Evolutionary conservation across 2,329 filamentous ascomycete genomes (phyloP), one percentile per base, ranked within the genome.

Genomic region (Penicillium concentricum): DNA sequence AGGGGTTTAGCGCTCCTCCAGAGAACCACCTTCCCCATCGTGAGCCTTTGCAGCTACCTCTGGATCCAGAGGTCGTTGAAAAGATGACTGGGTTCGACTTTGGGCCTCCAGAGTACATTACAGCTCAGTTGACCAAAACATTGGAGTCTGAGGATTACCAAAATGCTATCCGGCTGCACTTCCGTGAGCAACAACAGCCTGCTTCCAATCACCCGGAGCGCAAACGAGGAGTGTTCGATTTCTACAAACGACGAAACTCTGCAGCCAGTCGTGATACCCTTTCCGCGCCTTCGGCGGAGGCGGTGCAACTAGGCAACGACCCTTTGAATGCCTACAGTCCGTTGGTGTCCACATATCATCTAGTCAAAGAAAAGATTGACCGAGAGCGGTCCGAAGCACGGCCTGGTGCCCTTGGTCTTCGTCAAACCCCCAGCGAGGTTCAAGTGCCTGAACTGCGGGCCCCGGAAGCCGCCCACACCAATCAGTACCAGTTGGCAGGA

Each of bases 21-120:
- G 94, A 97, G 60, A 99, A 97, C 68, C 91, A 90, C 62, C 80
- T 99, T 2, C 92, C 92, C 4, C 76, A 79, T 32, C 88, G 94
- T 47, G 93, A 96, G 66, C 91, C 94, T 2, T 75, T 97, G n/a
- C 84, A 89, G 37, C 79, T 95, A 15, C 92, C 93, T 6, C 78
- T 99, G 10, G 93, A 97, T 69, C 80, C 84, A 2, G 87, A 90
- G 42, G 88, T 97, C 5, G 85, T 99, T 55, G 85, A 91, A 47
- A 92, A 90, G 65, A 99, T 99, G 94, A 95, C 92, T 24, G 94
- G 94, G 2, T 99, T 99, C 73, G 96, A 97, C 73, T 99, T 97
- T 77, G 94, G 94, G 0, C 84, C 91, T 0, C 84, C 91, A 1
- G 92, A 97, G 51, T 84, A 85, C 55, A 97, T 99, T 69, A 87